Percentiles rank a stretch among this genome's conserved stretches.
Evolutionary conservation across 2,329 filamentous ascomycete species (phyloP).

Genomic region (Ilyonectria mors-panacis): DNA sequence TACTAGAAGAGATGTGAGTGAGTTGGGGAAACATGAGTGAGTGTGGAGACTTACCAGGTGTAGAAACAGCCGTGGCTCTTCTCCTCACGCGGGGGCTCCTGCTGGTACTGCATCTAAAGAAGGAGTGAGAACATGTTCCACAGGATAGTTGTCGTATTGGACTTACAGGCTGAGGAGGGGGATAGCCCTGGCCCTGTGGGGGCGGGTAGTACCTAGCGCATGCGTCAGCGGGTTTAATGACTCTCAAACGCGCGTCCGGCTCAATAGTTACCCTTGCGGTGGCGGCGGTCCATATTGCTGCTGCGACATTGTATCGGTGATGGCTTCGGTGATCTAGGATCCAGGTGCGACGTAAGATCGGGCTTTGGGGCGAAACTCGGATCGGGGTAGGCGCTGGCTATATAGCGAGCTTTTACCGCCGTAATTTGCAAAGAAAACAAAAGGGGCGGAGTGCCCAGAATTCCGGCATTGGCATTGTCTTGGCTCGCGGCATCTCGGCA

Average conservation of each 20-base stretch:
- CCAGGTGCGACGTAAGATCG: constrained; percentile 3
- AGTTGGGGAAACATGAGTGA: background rate
- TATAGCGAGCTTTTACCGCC: constrained; percentile 12
- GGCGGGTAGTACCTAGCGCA: constrained; percentile 39
- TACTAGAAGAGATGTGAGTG: constrained; percentile 37
- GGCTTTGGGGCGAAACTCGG: background rate
- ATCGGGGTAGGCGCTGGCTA: constrained; percentile 10
- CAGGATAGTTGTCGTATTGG: background rate
- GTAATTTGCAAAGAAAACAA: constrained; percentile 4
- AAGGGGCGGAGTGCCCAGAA: constrained; percentile 7
- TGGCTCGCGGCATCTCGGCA: constrained; percentile 30
- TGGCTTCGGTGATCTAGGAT: background rate
- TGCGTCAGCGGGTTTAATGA: background rate
- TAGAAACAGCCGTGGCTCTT: constrained; percentile 60
- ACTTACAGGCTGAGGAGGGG: constrained; percentile 45
- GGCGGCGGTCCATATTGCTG: constrained; percentile 28
- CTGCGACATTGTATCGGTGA: constrained; percentile 23
- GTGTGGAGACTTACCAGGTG: constrained; percentile 50
- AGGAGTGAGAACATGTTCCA: background rate
- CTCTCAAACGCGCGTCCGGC: background rate
- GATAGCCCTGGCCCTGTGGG: constrained; percentile 44
- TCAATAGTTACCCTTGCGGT: constrained; percentile 25
- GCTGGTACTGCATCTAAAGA: constrained; percentile 53
- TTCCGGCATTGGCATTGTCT: constrained; percentile 20
- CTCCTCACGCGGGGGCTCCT: constrained; percentile 53